Evolutionary conservation across 495 filamentous ascomycete genomes (phyloP).

Genomic region (Apiosordaria backusii): DNA sequence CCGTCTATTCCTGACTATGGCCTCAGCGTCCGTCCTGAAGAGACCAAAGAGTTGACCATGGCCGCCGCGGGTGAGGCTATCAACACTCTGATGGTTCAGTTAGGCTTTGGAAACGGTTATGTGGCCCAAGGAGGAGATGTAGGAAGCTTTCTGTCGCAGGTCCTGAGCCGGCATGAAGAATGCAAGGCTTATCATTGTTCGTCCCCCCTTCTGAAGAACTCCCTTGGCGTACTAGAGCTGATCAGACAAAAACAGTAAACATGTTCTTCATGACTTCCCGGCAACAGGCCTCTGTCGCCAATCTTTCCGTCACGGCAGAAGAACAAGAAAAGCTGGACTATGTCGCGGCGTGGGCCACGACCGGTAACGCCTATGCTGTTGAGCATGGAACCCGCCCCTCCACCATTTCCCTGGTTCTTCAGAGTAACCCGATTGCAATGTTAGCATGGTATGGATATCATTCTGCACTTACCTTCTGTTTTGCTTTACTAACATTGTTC

Average conservation of each 20-base stretch:
- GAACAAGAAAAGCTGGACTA: conserved; percentile 17
- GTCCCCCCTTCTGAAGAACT: conserved; percentile 6
- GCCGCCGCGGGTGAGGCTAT: conserved; percentile 46
- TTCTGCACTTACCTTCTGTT: not conserved
- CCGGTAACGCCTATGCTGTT: conserved; percentile 51
- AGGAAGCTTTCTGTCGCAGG: conserved; percentile 49
- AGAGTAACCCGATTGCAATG: conserved; percentile 57
- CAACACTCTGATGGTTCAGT: conserved; percentile 55
- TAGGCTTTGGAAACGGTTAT: conserved; percentile 57
- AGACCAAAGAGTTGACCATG: conserved; percentile 47
- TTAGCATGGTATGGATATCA: conserved; percentile 55
- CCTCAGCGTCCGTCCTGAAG: conserved; percentile 52
- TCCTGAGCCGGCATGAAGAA: conserved; percentile 35
- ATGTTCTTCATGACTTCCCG: conserved; percentile 23
- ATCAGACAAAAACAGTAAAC: conserved; percentile 25
- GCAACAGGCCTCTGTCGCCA: conserved; percentile 15
- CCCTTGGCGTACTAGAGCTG: not conserved
- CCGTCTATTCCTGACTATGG: conserved; percentile 62
- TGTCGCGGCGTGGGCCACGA: conserved; percentile 15
- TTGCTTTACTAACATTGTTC: conserved; percentile 3
- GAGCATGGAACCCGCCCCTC: conserved; percentile 58
- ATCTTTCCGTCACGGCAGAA: conserved; percentile 14
- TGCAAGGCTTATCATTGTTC: conserved; percentile 44
- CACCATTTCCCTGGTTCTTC: conserved; percentile 58
- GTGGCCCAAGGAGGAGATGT: conserved; percentile 66